Conservation (phyloP, 108 stramenopile species). For the Cyclotella atomus region DNA sequence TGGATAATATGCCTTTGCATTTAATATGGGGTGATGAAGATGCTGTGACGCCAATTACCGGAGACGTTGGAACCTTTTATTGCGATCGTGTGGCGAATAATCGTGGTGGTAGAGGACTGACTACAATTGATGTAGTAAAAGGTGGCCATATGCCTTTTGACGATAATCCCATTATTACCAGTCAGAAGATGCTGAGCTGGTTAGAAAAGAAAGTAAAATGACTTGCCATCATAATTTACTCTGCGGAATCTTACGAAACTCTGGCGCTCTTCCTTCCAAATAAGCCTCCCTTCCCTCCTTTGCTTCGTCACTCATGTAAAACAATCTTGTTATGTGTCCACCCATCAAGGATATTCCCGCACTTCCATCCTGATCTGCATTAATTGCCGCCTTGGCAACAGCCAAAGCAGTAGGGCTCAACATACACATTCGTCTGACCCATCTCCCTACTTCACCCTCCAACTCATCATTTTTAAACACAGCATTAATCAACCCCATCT, state of each 20-base stretch:
- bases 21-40: conserved; percentile 70
- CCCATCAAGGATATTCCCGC: conserved; percentile 93
- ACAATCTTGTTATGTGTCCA: conserved; percentile 91
- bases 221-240: conserved; percentile 46
- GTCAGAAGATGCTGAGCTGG: conserved; percentile 57
- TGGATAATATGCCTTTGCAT: conserved; percentile 56
- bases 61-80: conserved; percentile 65
- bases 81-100: conserved; percentile 50
- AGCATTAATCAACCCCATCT: conserved; percentile 93
- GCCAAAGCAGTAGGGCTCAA: conserved; percentile 93
- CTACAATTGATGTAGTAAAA: conserved; percentile 44
- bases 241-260: conserved; percentile 73
- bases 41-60: conserved; percentile 54
- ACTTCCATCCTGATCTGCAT: conserved; percentile 94
- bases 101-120: conserved; percentile 39
- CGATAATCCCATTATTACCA: conserved; percentile 57
- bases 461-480: conserved; percentile 64
- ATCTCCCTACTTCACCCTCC: conserved; percentile 86
- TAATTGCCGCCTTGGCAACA: conserved; percentile 89
- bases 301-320: conserved; percentile 90
- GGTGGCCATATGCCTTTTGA: conserved; percentile 72
- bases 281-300: conserved; percentile 95
- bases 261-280: conserved; percentile 82
- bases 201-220: conserved; percentile 41
- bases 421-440: conserved; percentile 88